Evolutionary conservation across 208 protist genomes (phyloP).

Genomic region (Crithidia thermophila): DNA sequence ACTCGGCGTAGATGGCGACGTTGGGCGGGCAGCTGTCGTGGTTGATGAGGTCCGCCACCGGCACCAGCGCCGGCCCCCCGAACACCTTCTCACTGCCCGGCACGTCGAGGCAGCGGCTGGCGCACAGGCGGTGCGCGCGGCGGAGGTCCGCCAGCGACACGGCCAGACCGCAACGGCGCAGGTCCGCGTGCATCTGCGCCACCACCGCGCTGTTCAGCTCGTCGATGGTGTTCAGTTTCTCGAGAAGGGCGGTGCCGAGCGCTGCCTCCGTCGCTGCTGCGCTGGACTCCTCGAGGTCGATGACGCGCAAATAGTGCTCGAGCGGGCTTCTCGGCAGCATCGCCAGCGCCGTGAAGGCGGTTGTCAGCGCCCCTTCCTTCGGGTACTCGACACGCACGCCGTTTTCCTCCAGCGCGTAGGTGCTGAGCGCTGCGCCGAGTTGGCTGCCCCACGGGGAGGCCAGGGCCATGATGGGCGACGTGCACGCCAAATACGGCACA

Average conservation of each 20-base stretch:
- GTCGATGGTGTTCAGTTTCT: constrained; percentile 36
- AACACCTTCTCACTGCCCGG: constrained; percentile 57
- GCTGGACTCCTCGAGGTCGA: constrained; percentile 28
- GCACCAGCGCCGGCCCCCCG: constrained; percentile 77
- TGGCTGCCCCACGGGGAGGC: constrained; percentile 55
- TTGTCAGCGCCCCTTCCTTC: constrained; percentile 55
- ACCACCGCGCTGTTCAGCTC: constrained; percentile 33
- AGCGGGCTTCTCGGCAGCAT: constrained; percentile 42
- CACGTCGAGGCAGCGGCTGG: constrained; percentile 76
- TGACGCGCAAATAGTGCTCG: constrained; percentile 50
- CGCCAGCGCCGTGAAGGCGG: constrained; percentile 58
- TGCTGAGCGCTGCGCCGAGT: constrained; percentile 35
- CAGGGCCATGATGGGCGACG: constrained; percentile 52
- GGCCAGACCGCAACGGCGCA: constrained; percentile 15
- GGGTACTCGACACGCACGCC: constrained; percentile 51
- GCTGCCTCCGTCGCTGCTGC: constrained; percentile 7
- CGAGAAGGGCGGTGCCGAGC: constrained; percentile 22
- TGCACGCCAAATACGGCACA: constrained; percentile 53
- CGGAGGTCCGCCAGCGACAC: constrained; percentile 37
- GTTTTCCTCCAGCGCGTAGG: constrained; percentile 34
- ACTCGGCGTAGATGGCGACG: constrained; percentile 43
- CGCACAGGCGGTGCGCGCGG: constrained; percentile 55
- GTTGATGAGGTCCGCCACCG: constrained; percentile 81
- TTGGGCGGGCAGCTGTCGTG: constrained; percentile 53
- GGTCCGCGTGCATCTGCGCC: constrained; percentile 23